Evolutionary conservation across 257 asterid genomes (phyloP), one percentile per base, ranked within the genome.

Genomic region (Rubia yunnanensis): DNA sequence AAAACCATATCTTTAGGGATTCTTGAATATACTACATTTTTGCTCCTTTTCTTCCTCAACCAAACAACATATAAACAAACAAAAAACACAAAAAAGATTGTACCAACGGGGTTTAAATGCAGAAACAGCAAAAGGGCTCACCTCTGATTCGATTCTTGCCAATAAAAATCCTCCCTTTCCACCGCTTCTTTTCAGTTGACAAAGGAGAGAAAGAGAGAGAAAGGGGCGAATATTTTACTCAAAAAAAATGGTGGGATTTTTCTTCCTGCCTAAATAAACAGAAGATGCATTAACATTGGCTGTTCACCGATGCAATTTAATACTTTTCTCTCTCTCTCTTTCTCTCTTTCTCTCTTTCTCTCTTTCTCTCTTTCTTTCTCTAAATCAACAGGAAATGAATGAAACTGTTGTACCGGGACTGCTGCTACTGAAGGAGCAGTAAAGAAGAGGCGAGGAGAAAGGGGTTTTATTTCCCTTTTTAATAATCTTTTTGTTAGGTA

Each of bases 81-180:
- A 75, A 75, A 49, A 38, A 44, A 26, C 44, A 46, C 67, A 55
- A 35, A 58, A 49, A 22, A 11, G 24, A 22, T 39, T 39, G 48
- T 50, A 50, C 23, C 57, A 50, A 22, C 4, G n/a, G 10, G 57
- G 24, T 20, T 20, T 10, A 34, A 57, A 48, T 59, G 57, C 63
- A 60, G 13, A 31, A 5, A 30, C 24, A 10, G 0, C 10, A 60
- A 60, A 34, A 60, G 48, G 64, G 28, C 64, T 60, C n/a, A 73
- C 66, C 66, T 73, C 57, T 39, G 79, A 66, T 74, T 64, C 55
- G 86, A 77, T 76, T 81, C 76, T 60, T 26, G 76, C 49, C 55
- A 65, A 32, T 8, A 34, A 60, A 32, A 60, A 50, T 20, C 24
- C 22, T 20, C 31, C 56, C 20, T 24, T 38, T 17, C 27, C 13